These are phyloP conservation scores for Capsicum pubescens DNA, from an alignment of 257 asterid genomes.

Conservation along the genomic window DNA sequence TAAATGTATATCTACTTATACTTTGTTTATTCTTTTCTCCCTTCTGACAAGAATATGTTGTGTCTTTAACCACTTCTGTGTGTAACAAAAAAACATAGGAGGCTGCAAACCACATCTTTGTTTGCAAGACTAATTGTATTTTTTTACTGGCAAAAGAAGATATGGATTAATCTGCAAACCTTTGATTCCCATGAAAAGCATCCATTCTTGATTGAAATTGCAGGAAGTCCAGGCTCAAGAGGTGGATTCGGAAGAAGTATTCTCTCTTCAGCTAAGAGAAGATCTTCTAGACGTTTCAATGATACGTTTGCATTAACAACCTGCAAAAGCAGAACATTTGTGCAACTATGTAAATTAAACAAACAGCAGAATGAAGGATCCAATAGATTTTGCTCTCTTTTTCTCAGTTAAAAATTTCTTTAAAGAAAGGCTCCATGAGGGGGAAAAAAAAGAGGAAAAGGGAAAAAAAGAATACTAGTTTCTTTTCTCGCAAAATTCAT, in stretches of 20 bases:
- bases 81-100: neutral
- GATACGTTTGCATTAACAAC: slow-evolving; percentile 92
- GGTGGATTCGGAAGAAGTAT: slow-evolving; percentile 82
- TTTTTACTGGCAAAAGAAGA: neutral
- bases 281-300: slow-evolving; percentile 85
- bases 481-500: too few relatives aligned
- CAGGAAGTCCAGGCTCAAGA: slow-evolving; percentile 74
- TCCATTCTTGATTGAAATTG: slow-evolving; percentile 88
- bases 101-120: neutral
- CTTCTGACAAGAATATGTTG: neutral
- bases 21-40: neutral
- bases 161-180: slow-evolving; percentile 45
- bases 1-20: neutral
- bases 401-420: neutral
- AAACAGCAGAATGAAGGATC: neutral
- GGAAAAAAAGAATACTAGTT: too few relatives aligned
- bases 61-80: neutral
- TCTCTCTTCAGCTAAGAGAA: slow-evolving; percentile 81
- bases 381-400: too few relatives aligned
- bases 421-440: too few relatives aligned
- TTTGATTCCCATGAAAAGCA: slow-evolving; percentile 90
- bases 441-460: too few relatives aligned
- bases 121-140: neutral
- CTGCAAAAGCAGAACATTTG: slow-evolving; percentile 47
- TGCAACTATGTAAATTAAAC: neutral